Base-by-base conservation (phyloP, 768 basidiomycete species). In the Leccinum fibrillosum region DNA sequence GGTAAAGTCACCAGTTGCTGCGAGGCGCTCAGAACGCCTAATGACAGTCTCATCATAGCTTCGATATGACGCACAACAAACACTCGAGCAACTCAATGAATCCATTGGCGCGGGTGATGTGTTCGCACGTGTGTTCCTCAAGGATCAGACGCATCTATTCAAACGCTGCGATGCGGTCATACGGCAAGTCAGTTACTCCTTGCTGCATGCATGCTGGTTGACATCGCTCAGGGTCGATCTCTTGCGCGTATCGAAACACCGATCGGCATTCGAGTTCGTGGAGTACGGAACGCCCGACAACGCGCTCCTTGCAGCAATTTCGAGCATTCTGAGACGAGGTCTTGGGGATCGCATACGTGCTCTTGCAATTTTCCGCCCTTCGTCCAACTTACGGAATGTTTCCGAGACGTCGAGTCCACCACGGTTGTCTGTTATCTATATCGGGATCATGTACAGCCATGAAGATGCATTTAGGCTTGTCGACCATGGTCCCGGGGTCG, bases 401-500 rank as follows among this genome's bases (percentile, higher is more conserved):
- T 86, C 78, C 17, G 82, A 87, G 60, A 78, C 81, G 1, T 80
- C 83, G 42, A 84, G 84, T 5, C 75, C 80, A 4, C 74, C 80
- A 6, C 77, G 74, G 13, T 72, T 82, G 0, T 70, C 81, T 23
- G 69, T 74, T 3, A 69, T 94, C 37, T 80, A 83, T 61, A 76
- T 98, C 34, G 95, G 96, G 4, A 71, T 98, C 7, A 74, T 93
- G 15, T 83, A 92, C 63, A 80, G 93, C 64, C 77, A 85, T 0
- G 77, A 82, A 7, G 75, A 90, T 59, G 92, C 93, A 2, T 86
- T 86, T 62, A 85, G 92, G 9, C 83, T 98, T 2, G 90, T 98
- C 26, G 97, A 98, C 65, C 91, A 94, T 61, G 96, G 96, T 3
- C 96, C 96, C 1, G 70, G 88, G 0, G 90, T 85, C 52, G 85